Base-by-base conservation (phyloP, 768 basidiomycete species). In the Clitopilus hobsonii region DNA sequence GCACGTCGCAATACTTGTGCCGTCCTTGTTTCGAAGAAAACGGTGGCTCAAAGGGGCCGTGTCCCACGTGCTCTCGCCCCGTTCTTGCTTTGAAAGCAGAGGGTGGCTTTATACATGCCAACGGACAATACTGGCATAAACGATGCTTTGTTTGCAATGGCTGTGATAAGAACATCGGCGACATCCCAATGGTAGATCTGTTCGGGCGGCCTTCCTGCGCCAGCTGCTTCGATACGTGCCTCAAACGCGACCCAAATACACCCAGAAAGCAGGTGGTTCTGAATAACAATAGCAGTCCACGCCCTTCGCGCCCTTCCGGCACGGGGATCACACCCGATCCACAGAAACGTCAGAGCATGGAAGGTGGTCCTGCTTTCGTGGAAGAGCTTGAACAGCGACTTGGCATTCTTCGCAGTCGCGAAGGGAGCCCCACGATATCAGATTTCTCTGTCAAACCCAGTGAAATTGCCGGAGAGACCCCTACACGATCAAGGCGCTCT, bases 151-250 rank as follows among this genome's bases (percentile, higher is more conserved):
- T 75, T 58, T 94, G 91, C 63, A 74, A 79, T 14, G 84, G 82
- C 5, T 94, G 91, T 64, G 77, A 72, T 66, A 88, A 82, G 70
- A 80, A 85, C 58, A 85, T 93, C 27, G 85, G 89, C 6, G 79
- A 86, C 59, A 71, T 71, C 1, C 91, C 91, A 0, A 84, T 91
- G 82, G 86, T 93, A 27, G 91, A 93, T 67, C 71, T 94, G n/a
- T 71, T 90, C 11, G 91, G 91, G 3, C 78, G 81, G 27, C 91
- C 91, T 8, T 88, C 85, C 38, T 94, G 91, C 61, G 73, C 78
- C 6, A 86, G 86, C 38, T 94, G 91, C 62, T 93, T 94, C 61
- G 91, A 91, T 57, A 83, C 65, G 32, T 91, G 88, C 63, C 74
- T 91, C 48, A 82, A 79, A 56, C 74, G 83, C 26, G 80, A 78